Evolutionary conservation across 352 stramenopile genomes (phyloP).

Genomic region (Pythium apleroticum): DNA sequence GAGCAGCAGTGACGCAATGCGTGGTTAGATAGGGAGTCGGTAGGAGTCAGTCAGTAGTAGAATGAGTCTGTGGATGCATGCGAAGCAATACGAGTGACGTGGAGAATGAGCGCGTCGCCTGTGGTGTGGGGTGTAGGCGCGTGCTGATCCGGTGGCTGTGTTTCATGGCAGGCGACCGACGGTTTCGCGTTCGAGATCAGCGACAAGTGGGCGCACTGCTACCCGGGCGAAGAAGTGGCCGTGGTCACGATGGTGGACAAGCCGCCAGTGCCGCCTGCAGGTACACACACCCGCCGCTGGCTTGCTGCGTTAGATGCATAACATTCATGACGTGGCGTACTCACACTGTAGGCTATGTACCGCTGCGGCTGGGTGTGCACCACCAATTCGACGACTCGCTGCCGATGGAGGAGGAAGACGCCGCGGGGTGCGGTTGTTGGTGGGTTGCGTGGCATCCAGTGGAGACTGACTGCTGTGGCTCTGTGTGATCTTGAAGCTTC

Average conservation of each 20-base stretch:
- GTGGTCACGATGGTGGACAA: slow-evolving; percentile 59
- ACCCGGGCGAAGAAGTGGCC: slow-evolving; percentile 50
- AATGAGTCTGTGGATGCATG: not conserved
- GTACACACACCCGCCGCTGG: slow-evolving; percentile 34
- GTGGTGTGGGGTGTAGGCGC: not conserved
- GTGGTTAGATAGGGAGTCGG: not conserved
- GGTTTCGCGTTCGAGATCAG: slow-evolving; percentile 30
- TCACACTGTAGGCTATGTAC: slow-evolving; percentile 54
- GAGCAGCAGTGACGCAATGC: not conserved
- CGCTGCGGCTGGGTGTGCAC: slow-evolving; percentile 49
- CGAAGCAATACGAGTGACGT: not conserved
- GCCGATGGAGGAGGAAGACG: slow-evolving; percentile 27
- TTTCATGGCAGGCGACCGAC: not conserved
- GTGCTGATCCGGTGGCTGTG: slow-evolving; percentile 1
- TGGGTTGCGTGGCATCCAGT: not conserved
- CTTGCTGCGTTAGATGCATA: too few species aligned
- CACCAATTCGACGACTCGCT: slow-evolving; percentile 23
- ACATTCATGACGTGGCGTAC: too few species aligned
- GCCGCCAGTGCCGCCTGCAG: slow-evolving; percentile 50
- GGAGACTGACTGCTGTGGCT: not conserved
- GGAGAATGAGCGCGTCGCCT: not conserved
- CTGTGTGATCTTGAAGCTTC: slow-evolving; percentile 35
- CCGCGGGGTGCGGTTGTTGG: slow-evolving; percentile 31
- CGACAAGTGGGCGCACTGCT: slow-evolving; percentile 56
- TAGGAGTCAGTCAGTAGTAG: not conserved